Evolutionary conservation across 2,329 filamentous ascomycete genomes (phyloP), one percentile per base, ranked within the genome.

Genomic region (Zopfia rhizophila): DNA sequence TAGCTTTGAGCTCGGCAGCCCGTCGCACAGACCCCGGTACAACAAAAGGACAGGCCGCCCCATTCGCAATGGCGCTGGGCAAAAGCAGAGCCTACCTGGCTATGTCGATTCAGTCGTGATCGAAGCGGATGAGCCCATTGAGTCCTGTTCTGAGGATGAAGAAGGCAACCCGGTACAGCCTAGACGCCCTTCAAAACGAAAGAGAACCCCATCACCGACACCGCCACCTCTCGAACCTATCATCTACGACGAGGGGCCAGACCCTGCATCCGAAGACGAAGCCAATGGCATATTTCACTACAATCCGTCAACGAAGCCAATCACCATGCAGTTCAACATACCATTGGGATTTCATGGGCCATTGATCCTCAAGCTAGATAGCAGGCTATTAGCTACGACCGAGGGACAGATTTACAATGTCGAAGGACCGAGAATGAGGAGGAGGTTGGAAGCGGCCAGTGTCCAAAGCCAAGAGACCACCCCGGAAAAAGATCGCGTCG

Each of bases 271-370:
- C 4, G 68, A 70, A 13, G 53, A 60, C 7, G 66, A 71, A 31
- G 44, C 41, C n/a, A 48, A 45, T 13, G 45, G 48, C 14, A 54
- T 47, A 7, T 39, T 38, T 10, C 52, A 48, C 21, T 52, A 44
- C 14, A 48, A 44, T 12, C 33, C 41, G 4, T 58, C 59, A 40
- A 50, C 53, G 28, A 31, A 60, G 11, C 63, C 72, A 0, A 56
- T 77, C 25, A 66, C 69, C 21, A 56, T 79, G 18, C 75, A 73
- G n/a, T 69, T 79, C 65, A 75, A 78, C 47, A 66, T 78, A 5
- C 75, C 75, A 7, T 53, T 68, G 3, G 75, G 75, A 8, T 76
- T 75, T 51, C 63, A 72, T 56, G 75, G 75, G n/a, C 75, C 75
- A 3, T 62, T 78, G 32, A 61, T 72, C 16, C 65, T 78, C 37